These are phyloP conservation scores for Cercis canadensis DNA, from an alignment of 306 rosid genomes.

Conservation along the genomic window DNA sequence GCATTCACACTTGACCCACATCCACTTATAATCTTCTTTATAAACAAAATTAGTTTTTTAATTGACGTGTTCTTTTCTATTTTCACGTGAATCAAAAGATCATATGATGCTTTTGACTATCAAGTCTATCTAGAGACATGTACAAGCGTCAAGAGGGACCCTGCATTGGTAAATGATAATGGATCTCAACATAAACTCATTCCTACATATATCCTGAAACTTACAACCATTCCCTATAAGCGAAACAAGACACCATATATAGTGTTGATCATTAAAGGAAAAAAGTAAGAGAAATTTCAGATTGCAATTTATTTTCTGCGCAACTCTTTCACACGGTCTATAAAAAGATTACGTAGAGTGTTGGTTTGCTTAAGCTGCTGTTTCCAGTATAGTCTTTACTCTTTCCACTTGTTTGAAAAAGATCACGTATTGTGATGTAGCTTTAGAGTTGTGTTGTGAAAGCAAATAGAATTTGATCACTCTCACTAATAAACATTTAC, in stretches of 20 bases:
- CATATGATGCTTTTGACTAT: no score
- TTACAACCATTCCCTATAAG: not conserved
- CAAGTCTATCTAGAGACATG: no score
- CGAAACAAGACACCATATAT: not conserved
- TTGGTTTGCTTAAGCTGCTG: not conserved
- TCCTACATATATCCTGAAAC: not conserved
- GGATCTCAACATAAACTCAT: not conserved
- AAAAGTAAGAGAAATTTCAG: not conserved
- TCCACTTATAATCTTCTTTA: not conserved
- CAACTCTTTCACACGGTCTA: no score
- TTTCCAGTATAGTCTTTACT: not conserved
- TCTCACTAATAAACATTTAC: no score
- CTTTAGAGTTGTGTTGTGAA: no score
- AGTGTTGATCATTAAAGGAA: not conserved
- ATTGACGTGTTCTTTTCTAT: no score
- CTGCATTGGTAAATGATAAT: not conserved
- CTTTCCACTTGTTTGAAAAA: not conserved
- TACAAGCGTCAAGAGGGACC: not conserved
- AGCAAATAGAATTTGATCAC: no score
- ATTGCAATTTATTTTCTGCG: not conserved
- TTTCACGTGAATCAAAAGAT: not conserved
- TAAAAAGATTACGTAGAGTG: not conserved
- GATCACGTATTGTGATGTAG: no score
- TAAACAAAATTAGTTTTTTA: not conserved
- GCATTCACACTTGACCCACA: constrained; percentile 31